Conservation (phyloP, 2,329 filamentous ascomycete genomes). For the Tolypocladium nubicola region DNA sequence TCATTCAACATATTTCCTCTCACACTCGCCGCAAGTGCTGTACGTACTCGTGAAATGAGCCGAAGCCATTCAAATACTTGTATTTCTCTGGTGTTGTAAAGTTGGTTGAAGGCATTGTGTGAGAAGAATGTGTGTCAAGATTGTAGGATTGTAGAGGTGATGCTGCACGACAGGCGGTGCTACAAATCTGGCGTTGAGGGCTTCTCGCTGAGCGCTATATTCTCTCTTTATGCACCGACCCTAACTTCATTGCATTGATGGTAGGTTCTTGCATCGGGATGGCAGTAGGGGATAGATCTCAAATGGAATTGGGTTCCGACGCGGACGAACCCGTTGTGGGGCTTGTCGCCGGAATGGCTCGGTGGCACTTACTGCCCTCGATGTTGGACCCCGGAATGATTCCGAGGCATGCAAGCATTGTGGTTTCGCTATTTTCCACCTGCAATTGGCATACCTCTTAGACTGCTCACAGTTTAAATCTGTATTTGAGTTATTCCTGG, state of each 20-base stretch:
- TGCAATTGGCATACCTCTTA: too few relatives aligned
- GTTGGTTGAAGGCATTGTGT: neutral
- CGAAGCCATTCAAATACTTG: neutral
- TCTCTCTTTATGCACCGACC: neutral
- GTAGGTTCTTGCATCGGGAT: neutral
- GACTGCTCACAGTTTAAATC: neutral
- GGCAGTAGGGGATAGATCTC: neutral
- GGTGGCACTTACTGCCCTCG: neutral
- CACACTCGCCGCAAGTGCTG: neutral
- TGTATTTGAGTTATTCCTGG: neutral
- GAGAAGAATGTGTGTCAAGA: neutral
- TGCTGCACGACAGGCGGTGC: neutral
- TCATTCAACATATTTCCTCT: neutral
- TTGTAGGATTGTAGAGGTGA: neutral
- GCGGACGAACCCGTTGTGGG: neutral
- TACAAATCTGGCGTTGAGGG: neutral
- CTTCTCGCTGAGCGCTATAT: neutral
- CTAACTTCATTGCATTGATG: neutral
- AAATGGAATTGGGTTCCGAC: neutral
- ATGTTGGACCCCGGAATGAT: neutral
- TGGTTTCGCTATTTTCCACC: neutral
- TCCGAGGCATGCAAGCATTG: neutral
- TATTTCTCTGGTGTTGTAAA: conserved; percentile 1
- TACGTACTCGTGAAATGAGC: conserved; percentile 1
- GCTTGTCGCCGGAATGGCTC: neutral